Conservation (phyloP, 331 rosid genomes). For the Rosa hybrid region DNA sequence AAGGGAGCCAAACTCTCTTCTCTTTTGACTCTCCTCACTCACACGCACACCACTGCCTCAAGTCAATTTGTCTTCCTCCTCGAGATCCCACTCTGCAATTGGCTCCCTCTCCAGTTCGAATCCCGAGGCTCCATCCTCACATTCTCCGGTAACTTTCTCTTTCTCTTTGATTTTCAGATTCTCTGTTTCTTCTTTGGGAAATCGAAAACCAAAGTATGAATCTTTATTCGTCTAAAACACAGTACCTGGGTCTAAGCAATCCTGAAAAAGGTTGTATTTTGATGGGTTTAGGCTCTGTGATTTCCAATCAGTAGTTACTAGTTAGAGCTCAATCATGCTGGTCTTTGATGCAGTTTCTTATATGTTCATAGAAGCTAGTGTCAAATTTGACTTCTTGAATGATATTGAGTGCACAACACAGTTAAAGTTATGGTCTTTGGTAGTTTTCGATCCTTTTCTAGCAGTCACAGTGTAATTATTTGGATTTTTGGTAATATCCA, state of each 20-base stretch:
- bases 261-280: not conserved
- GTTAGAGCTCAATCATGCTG: not conserved
- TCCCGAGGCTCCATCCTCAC: not conserved
- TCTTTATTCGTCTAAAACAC: not conserved
- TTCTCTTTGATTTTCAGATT: not conserved
- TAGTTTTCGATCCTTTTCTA: not conserved
- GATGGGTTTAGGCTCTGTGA: not conserved
- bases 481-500: not conserved
- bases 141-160: constrained; percentile 4
- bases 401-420: not conserved
- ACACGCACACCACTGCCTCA: not conserved
- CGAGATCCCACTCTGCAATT: not conserved
- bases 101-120: not conserved
- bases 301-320: not conserved
- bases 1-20: not conserved
- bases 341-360: not conserved
- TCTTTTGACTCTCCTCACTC: no score
- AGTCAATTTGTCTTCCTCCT: not conserved
- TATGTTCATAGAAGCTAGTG: not conserved
- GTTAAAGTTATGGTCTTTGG: not conserved
- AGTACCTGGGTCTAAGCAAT: not conserved
- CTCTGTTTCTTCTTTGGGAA: not conserved
- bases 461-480: not conserved
- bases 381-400: not conserved
- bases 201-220: not conserved